Base-by-base conservation (phyloP, 179 eudicot species). In the Drosera spatulata region DNA sequence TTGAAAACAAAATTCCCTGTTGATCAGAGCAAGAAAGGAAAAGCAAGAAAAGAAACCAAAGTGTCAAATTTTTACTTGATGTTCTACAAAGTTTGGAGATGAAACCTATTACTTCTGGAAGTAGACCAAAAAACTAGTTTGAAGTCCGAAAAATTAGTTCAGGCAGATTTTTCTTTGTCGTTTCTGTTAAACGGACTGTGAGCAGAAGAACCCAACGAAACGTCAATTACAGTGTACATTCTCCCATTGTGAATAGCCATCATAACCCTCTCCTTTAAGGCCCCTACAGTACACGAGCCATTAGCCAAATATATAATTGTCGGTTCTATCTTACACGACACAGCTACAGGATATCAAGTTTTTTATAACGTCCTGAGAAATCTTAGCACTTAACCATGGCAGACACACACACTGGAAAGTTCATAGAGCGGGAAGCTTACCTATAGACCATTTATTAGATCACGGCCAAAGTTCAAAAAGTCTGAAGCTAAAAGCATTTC, bases 221-320 rank as follows among this genome's bases (percentile, higher is more conserved):
- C 75, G 11, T 81, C 72, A 56, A 75, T 50, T 61, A 85, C 72
- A 56, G 86, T 74, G 70, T 89, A 93, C 62, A 93, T 72, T 73
- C 83, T 82, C 52, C 99, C 99, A 3, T 87, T 89, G 70, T 93
- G 97, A 55, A 86, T 77, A 11, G 95, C 72, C 77, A 93, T 69
- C 63, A 87, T 94, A 55, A 89, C 91, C 71, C 73, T 71, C 43
- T 70, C 76, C 63, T 68, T 74, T 37, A 89, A 62, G 39, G 62
- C 49, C 3, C 57, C 60, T 33, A 39, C 50, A 59, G 66, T 65
- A 53, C 71, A 66, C 47, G 85, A 75, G 68, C 53, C 65, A 66
- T 93, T 77, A 41, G 97, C 99, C 69, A 89, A 65, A 65, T 12
- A 66, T 50, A 65, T 71, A 56, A 40, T 53, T 51, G 45, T 49